Percentiles rank a stretch among this genome's conserved stretches.
Evolutionary conservation across 140 eudicot genomes (phyloP).

Genomic region (Bidens hawaiensis): DNA sequence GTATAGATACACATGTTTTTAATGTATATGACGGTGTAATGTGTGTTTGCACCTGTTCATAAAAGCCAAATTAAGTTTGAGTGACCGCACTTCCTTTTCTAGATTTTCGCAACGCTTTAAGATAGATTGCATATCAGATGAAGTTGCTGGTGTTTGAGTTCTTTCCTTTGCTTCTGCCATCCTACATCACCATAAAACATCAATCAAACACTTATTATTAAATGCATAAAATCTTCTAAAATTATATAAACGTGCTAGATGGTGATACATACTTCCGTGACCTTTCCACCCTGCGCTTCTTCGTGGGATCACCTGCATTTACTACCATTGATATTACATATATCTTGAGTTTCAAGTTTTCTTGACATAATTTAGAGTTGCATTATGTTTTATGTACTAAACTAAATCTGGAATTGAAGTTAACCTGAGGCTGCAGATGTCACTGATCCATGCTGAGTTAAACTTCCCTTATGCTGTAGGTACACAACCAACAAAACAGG

Average conservation of each 20-base stretch:
- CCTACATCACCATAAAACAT: constrained; percentile 34
- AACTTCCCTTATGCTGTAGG: constrained; percentile 34
- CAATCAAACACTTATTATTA: not conserved
- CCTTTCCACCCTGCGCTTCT: constrained; percentile 68
- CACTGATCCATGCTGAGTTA: constrained; percentile 46
- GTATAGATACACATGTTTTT: not conserved
- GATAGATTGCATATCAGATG: constrained; percentile 71
- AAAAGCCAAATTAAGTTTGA: constrained; percentile 73
- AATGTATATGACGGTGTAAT: not conserved
- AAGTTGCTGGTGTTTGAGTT: constrained; percentile 55
- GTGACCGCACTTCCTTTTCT: constrained; percentile 86
- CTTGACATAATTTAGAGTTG: not conserved
- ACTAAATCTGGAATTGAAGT: not conserved
- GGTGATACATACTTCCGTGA: constrained; percentile 38
- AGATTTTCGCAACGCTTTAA: constrained; percentile 78
- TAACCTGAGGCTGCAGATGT: constrained; percentile 57
- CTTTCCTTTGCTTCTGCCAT: constrained; percentile 91
- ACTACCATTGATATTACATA: not conserved
- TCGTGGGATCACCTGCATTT: constrained; percentile 56
- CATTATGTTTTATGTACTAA: not conserved
- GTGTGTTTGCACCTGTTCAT: constrained; percentile 58
- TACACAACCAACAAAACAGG: not conserved
- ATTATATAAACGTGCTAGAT: not conserved
- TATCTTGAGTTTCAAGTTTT: no score
- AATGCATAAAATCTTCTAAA: not conserved